These are phyloP conservation scores for Monosporascus sp. DNA, from an alignment of 2,329 filamentous ascomycete species.

Conservation along the genomic window DNA sequence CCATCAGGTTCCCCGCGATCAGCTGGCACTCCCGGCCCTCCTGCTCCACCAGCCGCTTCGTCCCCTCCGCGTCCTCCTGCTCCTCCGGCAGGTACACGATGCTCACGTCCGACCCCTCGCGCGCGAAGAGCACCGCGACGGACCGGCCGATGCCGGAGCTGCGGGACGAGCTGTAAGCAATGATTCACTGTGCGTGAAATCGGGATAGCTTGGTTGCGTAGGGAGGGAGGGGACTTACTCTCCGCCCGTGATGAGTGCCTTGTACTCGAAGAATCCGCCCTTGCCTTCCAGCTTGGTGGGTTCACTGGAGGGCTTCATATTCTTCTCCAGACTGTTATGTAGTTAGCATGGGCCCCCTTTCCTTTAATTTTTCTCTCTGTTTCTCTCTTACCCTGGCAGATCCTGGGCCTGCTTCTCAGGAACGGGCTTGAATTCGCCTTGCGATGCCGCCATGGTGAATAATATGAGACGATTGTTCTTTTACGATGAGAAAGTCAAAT, in stretches of 20 bases:
- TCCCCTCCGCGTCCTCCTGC: slow-evolving; percentile 66
- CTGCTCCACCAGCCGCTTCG: slow-evolving; percentile 62
- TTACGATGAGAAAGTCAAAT: too few species aligned
- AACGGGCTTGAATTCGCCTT: too few species aligned
- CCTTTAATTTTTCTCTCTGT: too few species aligned
- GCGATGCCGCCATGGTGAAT: too few species aligned
- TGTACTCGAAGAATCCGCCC: too few species aligned
- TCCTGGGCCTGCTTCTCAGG: too few species aligned
- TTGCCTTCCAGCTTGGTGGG: slow-evolving; percentile 59
- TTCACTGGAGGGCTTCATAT: neutral
- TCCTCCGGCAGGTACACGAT: slow-evolving; percentile 70
- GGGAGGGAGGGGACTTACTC: slow-evolving; percentile 32
- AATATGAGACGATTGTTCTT: too few species aligned
- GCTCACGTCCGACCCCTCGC: slow-evolving; percentile 67
- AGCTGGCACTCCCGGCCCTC: slow-evolving; percentile 59
- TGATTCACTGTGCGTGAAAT: neutral
- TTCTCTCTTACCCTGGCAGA: too few species aligned
- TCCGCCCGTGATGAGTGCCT: slow-evolving; percentile 71
- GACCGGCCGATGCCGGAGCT: slow-evolving; percentile 68
- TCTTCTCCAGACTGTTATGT: neutral
- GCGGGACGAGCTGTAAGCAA: neutral
- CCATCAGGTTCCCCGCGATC: slow-evolving; percentile 56
- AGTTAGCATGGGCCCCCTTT: too few species aligned
- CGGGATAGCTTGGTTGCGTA: neutral
- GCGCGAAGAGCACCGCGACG: slow-evolving; percentile 67